Evolutionary conservation across 2,329 filamentous ascomycete genomes (phyloP).

Genomic region (Clarireedia homoeocarpa): DNA sequence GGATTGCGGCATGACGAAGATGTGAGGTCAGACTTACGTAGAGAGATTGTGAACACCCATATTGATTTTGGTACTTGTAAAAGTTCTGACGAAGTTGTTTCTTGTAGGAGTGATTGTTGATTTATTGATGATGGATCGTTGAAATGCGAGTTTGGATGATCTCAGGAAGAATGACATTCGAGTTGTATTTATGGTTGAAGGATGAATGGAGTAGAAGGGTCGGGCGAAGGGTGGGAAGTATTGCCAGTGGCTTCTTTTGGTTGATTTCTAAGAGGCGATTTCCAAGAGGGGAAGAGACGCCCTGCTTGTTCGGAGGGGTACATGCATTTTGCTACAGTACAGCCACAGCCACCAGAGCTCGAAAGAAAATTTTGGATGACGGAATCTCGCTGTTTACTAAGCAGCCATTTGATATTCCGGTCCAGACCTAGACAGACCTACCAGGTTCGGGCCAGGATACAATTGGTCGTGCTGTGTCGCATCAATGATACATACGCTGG

Average conservation of each 20-base stretch:
- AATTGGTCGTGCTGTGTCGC: no score
- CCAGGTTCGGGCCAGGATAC: no score
- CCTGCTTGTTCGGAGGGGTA: no score
- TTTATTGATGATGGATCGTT: background rate
- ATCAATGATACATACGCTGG: no score
- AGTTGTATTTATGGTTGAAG: background rate
- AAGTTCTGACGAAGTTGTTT: background rate
- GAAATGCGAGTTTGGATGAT: background rate
- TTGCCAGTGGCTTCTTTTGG: background rate
- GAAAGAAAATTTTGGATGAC: background rate
- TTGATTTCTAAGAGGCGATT: background rate
- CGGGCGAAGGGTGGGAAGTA: background rate
- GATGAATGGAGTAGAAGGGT: no score
- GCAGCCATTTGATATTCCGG: no score
- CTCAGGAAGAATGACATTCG: background rate
- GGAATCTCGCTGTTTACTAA: no score
- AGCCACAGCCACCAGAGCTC: no score
- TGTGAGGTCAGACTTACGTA: slow-evolving; percentile 27
- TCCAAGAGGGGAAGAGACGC: no score
- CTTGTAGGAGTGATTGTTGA: background rate
- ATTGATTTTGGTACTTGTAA: background rate
- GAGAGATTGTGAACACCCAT: slow-evolving; percentile 39
- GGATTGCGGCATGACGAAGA: background rate
- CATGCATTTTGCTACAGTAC: no score
- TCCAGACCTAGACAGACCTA: no score